phyloP scores from a whole-genome alignment of 2,329 filamentous ascomycete genomes.

The Monosporascus sp. region DNA sequence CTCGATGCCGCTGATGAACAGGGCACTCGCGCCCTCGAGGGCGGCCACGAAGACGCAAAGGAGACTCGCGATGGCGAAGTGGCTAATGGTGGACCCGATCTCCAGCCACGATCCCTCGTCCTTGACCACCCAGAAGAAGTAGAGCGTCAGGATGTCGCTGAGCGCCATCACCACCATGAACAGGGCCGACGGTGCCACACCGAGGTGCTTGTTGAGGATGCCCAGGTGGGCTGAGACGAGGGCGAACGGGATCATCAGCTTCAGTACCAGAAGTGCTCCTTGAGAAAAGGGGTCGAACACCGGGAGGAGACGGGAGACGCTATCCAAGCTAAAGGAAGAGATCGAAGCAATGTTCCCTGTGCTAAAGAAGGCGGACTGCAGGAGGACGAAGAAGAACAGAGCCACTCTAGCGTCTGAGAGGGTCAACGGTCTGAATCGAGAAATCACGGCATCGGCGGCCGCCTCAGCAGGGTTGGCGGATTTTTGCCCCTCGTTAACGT shows the following conservation, averaged over 20 bases:
- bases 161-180: slow-evolving; percentile 94
- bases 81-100: slow-evolving; percentile 93
- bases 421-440: slow-evolving; percentile 58
- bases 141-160: slow-evolving; percentile 84
- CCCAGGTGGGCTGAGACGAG: slow-evolving; percentile 92
- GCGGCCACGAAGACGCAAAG: slow-evolving; percentile 86
- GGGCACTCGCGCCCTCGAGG: slow-evolving; percentile 77
- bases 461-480: slow-evolving; percentile 12
- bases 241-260: slow-evolving; percentile 89
- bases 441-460: slow-evolving; percentile 11
- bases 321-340: slow-evolving; percentile 89
- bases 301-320: slow-evolving; percentile 79
- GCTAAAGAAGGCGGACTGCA: slow-evolving; percentile 95
- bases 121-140: slow-evolving; percentile 96
- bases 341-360: slow-evolving; percentile 94
- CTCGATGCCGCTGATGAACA: slow-evolving; percentile 76
- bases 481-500: slow-evolving; percentile 11
- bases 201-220: slow-evolving; percentile 77
- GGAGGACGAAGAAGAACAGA: slow-evolving; percentile 89
- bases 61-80: slow-evolving; percentile 88
- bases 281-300: slow-evolving; percentile 93
- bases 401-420: slow-evolving; percentile 83
- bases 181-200: slow-evolving; percentile 78
- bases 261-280: slow-evolving; percentile 77
- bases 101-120: slow-evolving; percentile 97